Percentiles rank a stretch among this genome's conserved stretches.
Evolutionary conservation across 306 rosid genomes (phyloP).

Genomic region (Corylus americana): DNA sequence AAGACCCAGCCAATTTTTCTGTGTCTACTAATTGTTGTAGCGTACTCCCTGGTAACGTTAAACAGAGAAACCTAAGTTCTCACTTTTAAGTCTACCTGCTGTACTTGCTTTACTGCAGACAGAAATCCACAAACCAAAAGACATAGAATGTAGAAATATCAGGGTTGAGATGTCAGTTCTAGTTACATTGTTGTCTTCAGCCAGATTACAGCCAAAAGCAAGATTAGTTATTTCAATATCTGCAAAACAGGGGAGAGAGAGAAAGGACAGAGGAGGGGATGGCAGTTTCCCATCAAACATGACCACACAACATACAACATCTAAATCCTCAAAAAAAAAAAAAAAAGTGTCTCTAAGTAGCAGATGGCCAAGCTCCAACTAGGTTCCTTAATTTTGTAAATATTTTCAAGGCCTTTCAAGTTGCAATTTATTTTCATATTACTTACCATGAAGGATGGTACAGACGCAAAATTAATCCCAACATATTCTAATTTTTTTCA

Average conservation of each 20-base stretch:
- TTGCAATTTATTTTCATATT: neutral
- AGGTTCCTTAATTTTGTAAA: neutral
- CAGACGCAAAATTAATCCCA: neutral
- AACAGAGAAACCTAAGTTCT: neutral
- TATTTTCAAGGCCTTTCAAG: neutral
- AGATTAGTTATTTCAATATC: neutral
- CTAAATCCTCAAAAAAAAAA: neutral
- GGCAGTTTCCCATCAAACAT: neutral
- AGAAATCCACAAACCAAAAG: neutral
- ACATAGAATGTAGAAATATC: neutral
- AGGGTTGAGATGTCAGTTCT: neutral
- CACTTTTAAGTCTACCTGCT: neutral
- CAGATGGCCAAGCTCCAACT: neutral
- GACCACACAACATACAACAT: neutral
- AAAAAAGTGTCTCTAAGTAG: neutral
- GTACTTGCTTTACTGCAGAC: neutral
- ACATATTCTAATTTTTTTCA: neutral
- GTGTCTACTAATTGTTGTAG: neutral
- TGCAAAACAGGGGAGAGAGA: neutral
- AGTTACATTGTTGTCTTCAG: neutral
- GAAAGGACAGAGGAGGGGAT: neutral
- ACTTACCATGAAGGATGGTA: neutral
- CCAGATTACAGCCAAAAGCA: neutral
- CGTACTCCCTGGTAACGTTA: neutral
- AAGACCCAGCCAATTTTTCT: neutral